These are phyloP conservation scores for Schwanniomyces vanrijiae DNA, from an alignment of 805 yeast genomes.

Conservation along the genomic window DNA sequence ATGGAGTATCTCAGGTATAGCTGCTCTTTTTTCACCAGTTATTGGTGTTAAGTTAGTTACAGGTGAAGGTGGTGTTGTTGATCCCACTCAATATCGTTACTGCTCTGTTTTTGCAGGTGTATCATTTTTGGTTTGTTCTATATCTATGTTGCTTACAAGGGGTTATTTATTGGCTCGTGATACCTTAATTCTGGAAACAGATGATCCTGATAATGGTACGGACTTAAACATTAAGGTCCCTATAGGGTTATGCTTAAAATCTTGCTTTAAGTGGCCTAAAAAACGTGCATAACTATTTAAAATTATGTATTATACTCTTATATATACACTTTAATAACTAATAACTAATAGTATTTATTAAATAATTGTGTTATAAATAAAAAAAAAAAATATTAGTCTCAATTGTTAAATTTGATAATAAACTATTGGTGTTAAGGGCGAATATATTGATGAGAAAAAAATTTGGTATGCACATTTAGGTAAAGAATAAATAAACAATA, in stretches of 20 bases:
- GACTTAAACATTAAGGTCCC: constrained; percentile 10
- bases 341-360: not conserved
- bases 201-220: constrained; percentile 15
- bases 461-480: not conserved
- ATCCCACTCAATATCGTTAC: constrained; percentile 49
- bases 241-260: constrained; percentile 2
- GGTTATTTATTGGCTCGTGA: constrained; percentile 59
- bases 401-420: not conserved
- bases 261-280: constrained; percentile 8
- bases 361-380: not conserved
- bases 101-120: constrained; percentile 62
- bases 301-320: not conserved
- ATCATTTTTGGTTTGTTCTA: constrained; percentile 48
- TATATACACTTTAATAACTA: not conserved
- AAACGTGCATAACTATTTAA: constrained; percentile 3
- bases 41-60: constrained; percentile 54
- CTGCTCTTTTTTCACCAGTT: constrained; percentile 59
- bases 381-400: not conserved
- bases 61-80: constrained; percentile 20
- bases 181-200: constrained; percentile 8
- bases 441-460: not conserved
- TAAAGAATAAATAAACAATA: not conserved
- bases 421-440: not conserved
- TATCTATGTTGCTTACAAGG: constrained; percentile 44
- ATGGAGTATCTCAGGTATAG: constrained; percentile 52